Evolutionary conservation across 139 green algal species (phyloP), one percentile per base, ranked within the genome.

Genomic region (Astrephomene gubernaculifera): DNA sequence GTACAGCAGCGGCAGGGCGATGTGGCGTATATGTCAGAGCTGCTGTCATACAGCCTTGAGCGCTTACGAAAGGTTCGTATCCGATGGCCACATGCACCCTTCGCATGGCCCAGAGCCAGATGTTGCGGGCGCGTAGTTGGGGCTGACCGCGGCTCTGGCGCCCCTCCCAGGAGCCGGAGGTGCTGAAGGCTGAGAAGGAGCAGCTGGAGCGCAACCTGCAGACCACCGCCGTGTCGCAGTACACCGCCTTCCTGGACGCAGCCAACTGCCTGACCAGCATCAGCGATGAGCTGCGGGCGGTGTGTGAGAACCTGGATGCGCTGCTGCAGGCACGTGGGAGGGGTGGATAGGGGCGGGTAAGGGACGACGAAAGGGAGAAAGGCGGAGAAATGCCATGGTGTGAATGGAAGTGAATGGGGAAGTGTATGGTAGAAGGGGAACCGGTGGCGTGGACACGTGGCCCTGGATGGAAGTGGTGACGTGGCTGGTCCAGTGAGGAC

Each of bases 31-130:
- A 93, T 99, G n/a, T 91, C 91, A 0, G 95, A 99, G 89, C 92
- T 99, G 44, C 93, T 99, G 17, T 95, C 91, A 3, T 99, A 96
- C 90, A 95, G 90, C 89, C 53, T 98, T 45, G 96, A 98, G 29
- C 90, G 96, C 14, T 82, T 99, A 24, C 90, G 92, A 63, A 98
- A 98, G 87, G 90, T 93, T 27, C 38, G 49, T 57, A 57, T 25
- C 49, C 49, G 49, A 12, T 57, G 49, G 49, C 49, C 49, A 12
- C 17, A 12, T 57, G 49, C 14, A 17, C 49, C 49, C 17, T 57
- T 57, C 49, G 14, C 49, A 12, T n/a, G n/a, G n/a, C n/a, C n/a
- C n/a, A n/a, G n/a, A n/a, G n/a, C n/a, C n/a, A n/a, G n/a, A n/a
- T n/a, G n/a, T n/a, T n/a, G n/a, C n/a, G n/a, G n/a, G n/a, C n/a